A percentile compares a stretch with the other conserved stretches of the same genome.
Conservation (phyloP, 2,329 filamentous ascomycete genomes). For the Atkinsonella hypoxylon region DNA sequence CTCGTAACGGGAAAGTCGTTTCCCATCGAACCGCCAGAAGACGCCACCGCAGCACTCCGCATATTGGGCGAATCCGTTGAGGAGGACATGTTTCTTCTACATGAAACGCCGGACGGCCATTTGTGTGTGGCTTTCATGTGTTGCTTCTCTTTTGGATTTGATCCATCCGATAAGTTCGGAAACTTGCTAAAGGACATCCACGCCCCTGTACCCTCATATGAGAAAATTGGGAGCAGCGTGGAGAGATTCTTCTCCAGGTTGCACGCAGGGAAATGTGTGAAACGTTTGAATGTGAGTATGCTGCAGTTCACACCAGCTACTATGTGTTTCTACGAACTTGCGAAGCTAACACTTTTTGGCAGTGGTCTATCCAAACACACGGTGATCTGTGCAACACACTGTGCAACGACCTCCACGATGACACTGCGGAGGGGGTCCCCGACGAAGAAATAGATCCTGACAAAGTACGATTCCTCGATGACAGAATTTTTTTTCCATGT, state of each 20-base stretch:
- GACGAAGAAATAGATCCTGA: conserved; percentile 27
- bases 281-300: conserved; percentile 34
- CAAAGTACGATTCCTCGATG: conserved; percentile 11
- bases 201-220: conserved; percentile 38
- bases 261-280: conserved; percentile 34
- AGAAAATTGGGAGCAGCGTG: conserved; percentile 43
- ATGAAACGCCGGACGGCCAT: conserved; percentile 29
- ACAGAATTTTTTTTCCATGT: no score
- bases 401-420: conserved; percentile 22
- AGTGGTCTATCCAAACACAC: conserved; percentile 39
- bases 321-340: no score
- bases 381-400: conserved; percentile 26
- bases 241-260: conserved; percentile 39
- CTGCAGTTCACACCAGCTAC: no score
- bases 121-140: conserved; percentile 35
- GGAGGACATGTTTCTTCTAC: conserved; percentile 41
- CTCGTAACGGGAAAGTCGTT: conserved; percentile 21
- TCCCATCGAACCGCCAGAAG: conserved; percentile 17
- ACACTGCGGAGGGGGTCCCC: conserved; percentile 19
- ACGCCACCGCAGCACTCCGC: conserved; percentile 24
- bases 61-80: conserved; percentile 38
- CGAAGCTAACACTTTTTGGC: background rate
- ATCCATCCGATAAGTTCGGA: conserved; percentile 37
- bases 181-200: conserved; percentile 37
- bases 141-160: conserved; percentile 41